Conservation (phyloP, 2,329 filamentous ascomycete genomes). For the Coccinonectria pachysandricola region DNA sequence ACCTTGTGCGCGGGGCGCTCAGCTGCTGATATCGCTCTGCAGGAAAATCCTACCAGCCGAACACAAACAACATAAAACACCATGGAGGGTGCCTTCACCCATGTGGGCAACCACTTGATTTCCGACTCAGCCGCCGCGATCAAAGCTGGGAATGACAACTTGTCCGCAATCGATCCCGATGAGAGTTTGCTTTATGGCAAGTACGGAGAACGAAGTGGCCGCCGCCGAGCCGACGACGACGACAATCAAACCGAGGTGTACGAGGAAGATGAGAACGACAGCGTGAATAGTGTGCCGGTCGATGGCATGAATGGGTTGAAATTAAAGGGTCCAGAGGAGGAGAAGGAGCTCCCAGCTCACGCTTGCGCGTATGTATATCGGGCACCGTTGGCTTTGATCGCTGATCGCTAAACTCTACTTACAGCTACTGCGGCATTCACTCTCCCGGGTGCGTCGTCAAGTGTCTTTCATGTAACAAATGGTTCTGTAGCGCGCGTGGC, state of each 20-base stretch:
- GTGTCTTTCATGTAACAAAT: conserved; percentile 90
- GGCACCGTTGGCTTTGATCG: conserved; percentile 2
- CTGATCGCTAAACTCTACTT: conserved; percentile 17
- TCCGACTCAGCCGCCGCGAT: conserved; percentile 79
- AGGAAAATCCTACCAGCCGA: conserved; percentile 20
- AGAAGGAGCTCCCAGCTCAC: conserved; percentile 84
- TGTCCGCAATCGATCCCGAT: conserved; percentile 62
- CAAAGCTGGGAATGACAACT: conserved; percentile 71
- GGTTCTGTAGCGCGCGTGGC: conserved; percentile 96
- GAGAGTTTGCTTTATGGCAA: conserved; percentile 71
- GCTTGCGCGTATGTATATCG: conserved; percentile 73
- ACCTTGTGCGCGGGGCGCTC: conserved; percentile 16
- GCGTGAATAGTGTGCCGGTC: conserved; percentile 68
- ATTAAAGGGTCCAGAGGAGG: conserved; percentile 55
- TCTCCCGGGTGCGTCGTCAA: conserved; percentile 93
- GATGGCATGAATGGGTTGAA: conserved; percentile 61
- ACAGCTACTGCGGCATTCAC: conserved; percentile 92
- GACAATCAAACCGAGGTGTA: conserved; percentile 79
- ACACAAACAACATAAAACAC: too few relatives aligned
- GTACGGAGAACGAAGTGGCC: conserved; percentile 48
- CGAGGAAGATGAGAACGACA: conserved; percentile 71
- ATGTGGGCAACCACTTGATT: conserved; percentile 77
- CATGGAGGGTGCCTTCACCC: conserved; percentile 84
- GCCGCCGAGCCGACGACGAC: conserved; percentile 74
- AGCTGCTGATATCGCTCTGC: conserved; percentile 8